phyloP scores from a whole-genome alignment of 2,329 filamentous ascomycete genomes.

The Tympanopsis confertula region DNA sequence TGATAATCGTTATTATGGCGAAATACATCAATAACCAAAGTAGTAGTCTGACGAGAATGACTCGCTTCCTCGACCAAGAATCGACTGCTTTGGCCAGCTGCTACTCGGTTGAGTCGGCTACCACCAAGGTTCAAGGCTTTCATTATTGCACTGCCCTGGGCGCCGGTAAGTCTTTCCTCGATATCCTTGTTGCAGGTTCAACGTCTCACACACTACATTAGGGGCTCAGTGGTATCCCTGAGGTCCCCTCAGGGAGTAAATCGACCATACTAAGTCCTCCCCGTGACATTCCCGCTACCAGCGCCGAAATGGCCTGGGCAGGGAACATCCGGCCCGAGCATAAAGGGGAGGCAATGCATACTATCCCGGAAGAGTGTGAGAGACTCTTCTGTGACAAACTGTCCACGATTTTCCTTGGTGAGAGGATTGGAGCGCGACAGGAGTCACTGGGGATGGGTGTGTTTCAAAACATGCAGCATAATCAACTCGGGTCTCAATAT shows the following conservation, averaged over 20 bases:
- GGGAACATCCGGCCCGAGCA: conserved; percentile 22
- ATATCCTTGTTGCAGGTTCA: too few relatives aligned
- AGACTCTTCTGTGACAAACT: conserved; percentile 57
- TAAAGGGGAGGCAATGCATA: conserved; percentile 47
- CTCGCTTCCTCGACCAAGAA: too few relatives aligned
- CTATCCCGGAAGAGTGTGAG: conserved; percentile 57
- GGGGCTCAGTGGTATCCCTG: conserved; percentile 41
- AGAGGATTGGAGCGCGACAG: conserved; percentile 40
- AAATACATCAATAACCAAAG: not conserved
- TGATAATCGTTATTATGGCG: not conserved
- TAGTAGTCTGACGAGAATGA: not conserved
- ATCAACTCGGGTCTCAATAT: conserved; percentile 6
- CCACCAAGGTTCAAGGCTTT: not conserved
- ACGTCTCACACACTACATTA: too few relatives aligned
- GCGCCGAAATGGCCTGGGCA: conserved; percentile 16
- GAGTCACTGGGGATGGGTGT: conserved; percentile 48
- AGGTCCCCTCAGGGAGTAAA: conserved; percentile 45
- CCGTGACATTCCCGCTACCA: conserved; percentile 24
- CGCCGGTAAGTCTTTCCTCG: not conserved
- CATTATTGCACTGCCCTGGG: not conserved
- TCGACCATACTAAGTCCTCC: conserved; percentile 43
- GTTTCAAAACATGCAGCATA: conserved; percentile 17
- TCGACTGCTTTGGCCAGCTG: not conserved
- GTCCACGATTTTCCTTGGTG: conserved; percentile 50
- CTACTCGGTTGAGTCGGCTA: not conserved